Evolutionary conservation across 2,329 filamentous ascomycete genomes (phyloP), one percentile per base, ranked within the genome.

Genomic region (Aspergillus japonicus): DNA sequence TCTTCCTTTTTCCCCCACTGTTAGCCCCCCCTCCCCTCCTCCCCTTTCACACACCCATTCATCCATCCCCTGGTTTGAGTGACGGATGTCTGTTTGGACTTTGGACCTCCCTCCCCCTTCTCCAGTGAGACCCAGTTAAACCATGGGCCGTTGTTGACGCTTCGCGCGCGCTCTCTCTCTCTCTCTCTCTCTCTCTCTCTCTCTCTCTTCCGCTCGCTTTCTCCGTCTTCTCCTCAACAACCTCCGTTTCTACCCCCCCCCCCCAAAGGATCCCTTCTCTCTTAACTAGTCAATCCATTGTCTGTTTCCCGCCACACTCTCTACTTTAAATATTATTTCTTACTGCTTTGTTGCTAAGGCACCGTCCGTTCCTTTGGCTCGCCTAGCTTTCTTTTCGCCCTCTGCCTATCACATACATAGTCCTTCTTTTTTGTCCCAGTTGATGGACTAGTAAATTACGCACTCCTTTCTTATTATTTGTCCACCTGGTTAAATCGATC

Each of bases 391-490:
- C 33, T 16, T 16, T 16, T 16, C 10, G 10, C 60, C 55, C 48
- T 67, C 67, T 50, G 69, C 69, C 57, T 74, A 56, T 57, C 54
- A 56, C 53, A 62, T 62, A 56, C 53, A 62, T 62, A 58, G 19
- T 54, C 39, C 42, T 54, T 62, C 57, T 58, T 50, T 62, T 56
- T 52, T 19, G 51, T 52, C 54, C 51, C 47, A 58, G 57, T 51
- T 55, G 50, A 58, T 19, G 47, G 49, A 56, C 48, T 24, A 19
- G n/a, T 47, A 57, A 62, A 56, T 48, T 53, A 56, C 55, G 42
- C n/a, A 56, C 60, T 59, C 49, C 49, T 39, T 62, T 56, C 54
- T 21, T 49, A 59, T 54, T 35, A 57, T 49, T 50, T 47, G 47
- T 57, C 35, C 53, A 57, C 55, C 51, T 60, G 59, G 31, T 47